Percentiles rank a stretch among this genome's conserved stretches.
Evolutionary conservation across 1,139 yeast species (phyloP).

Genomic region (Magnusiomyces clavatus): DNA sequence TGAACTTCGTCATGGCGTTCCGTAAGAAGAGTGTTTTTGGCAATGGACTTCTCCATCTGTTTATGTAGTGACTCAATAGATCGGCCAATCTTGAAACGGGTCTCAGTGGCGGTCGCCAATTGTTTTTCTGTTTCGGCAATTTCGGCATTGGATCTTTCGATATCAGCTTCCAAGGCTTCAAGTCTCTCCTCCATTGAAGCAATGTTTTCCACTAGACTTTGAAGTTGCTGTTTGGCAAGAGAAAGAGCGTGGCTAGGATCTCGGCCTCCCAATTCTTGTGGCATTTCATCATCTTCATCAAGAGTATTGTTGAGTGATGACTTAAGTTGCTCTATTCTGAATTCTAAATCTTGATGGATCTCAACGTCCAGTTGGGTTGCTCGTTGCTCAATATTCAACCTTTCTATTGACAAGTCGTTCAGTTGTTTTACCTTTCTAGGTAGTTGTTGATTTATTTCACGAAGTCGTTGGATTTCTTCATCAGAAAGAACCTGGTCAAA

Average conservation of each 20-base stretch:
- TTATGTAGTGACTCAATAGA: constrained; percentile 58
- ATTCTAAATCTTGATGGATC: constrained; percentile 46
- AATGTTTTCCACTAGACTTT: constrained; percentile 6
- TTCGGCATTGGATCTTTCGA: constrained; percentile 14
- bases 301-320: constrained; percentile 8
- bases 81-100: constrained; percentile 47
- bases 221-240: constrained; percentile 9
- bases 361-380: constrained; percentile 51
- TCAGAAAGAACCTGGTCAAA: constrained; percentile 48
- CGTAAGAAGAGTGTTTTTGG: constrained; percentile 53
- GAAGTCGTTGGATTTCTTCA: constrained; percentile 41
- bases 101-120: constrained; percentile 46
- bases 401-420: constrained; percentile 37
- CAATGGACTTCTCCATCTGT: constrained; percentile 55
- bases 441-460: constrained; percentile 36
- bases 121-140: constrained; percentile 34
- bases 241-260: constrained; percentile 3
- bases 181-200: constrained; percentile 5
- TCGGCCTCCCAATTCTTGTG: neutral
- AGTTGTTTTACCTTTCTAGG: constrained; percentile 38
- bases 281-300: neutral
- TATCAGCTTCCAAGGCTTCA: constrained; percentile 6
- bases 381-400: constrained; percentile 45
- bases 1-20: constrained; percentile 66
- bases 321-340: constrained; percentile 34